phyloP scores from a whole-genome alignment of 2,329 filamentous ascomycete species.

The Alternaria gaisen region DNA sequence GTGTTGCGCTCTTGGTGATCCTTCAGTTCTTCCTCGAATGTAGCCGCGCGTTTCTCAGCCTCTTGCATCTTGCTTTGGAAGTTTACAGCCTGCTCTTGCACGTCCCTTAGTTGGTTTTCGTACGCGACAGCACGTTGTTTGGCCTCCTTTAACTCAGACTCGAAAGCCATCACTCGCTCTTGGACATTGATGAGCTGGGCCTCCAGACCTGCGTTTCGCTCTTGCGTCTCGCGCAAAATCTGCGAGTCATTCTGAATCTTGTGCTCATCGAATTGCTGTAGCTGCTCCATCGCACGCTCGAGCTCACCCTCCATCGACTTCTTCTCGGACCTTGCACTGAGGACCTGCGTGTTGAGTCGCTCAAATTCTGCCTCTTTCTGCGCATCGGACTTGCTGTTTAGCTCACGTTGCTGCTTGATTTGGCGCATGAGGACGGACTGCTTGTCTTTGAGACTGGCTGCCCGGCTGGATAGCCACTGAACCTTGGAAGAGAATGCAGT shows the following conservation, averaged over 20 bases:
- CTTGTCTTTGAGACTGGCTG: conserved; percentile 83
- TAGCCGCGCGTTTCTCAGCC: conserved; percentile 37
- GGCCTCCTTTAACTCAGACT: conserved; percentile 38
- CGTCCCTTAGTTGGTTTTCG: conserved; percentile 44
- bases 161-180: conserved; percentile 44
- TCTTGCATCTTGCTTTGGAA: conserved; percentile 44
- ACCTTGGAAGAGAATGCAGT: conserved; percentile 80
- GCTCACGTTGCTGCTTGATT: conserved; percentile 92
- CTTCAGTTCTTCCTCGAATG: conserved; percentile 40
- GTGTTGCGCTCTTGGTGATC: conserved; percentile 41
- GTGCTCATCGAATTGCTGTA: conserved; percentile 41
- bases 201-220: conserved; percentile 46
- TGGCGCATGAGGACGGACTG: conserved; percentile 89
- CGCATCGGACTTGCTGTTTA: conserved; percentile 85
- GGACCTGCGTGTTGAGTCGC: conserved; percentile 54
- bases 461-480: conserved; percentile 78
- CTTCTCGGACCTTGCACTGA: conserved; percentile 47
- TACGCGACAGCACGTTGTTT: conserved; percentile 42
- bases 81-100: conserved; percentile 40
- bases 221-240: conserved; percentile 39
- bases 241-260: conserved; percentile 32
- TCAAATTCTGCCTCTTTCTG: conserved; percentile 52
- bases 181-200: conserved; percentile 45
- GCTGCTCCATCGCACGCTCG: conserved; percentile 45
- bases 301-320: conserved; percentile 48